Evolutionary conservation across 2,329 filamentous ascomycete species (phyloP).

Genomic region (Raffaelea arxii): DNA sequence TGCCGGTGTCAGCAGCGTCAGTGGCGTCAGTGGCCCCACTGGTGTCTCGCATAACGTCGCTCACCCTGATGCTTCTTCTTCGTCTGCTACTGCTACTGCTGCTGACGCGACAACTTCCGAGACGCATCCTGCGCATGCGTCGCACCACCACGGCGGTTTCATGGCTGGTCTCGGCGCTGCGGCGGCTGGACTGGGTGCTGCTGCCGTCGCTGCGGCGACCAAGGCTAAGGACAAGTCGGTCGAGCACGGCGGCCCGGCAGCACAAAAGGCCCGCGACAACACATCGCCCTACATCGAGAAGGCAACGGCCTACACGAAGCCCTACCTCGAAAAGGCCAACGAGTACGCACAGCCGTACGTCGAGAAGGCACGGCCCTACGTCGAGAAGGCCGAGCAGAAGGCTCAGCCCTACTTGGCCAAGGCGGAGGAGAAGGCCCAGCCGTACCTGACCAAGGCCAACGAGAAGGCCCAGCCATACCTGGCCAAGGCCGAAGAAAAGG

Average conservation of each 20-base stretch:
- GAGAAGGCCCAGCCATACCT: too few relatives aligned
- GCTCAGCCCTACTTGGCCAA: too few relatives aligned
- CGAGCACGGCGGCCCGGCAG: constrained; percentile 12
- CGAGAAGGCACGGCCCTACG: neutral
- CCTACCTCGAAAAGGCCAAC: neutral
- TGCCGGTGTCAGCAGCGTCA: too few relatives aligned
- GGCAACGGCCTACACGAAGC: neutral
- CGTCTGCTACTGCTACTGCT: constrained; percentile 36
- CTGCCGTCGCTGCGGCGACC: constrained; percentile 17
- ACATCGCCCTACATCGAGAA: too few relatives aligned
- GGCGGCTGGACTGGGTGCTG: constrained; percentile 25
- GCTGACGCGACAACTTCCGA: constrained; percentile 24
- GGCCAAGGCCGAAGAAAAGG: too few relatives aligned
- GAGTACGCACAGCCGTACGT: too few relatives aligned
- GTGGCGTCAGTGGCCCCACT: too few relatives aligned
- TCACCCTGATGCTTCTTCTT: constrained; percentile 41
- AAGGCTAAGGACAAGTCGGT: constrained; percentile 28
- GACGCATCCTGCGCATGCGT: neutral
- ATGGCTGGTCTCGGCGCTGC: constrained; percentile 22
- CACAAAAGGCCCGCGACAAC: neutral
- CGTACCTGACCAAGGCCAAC: too few relatives aligned
- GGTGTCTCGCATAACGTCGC: too few relatives aligned
- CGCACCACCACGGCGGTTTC: neutral
- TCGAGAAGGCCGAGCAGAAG: neutral
- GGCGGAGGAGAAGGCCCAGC: constrained; percentile 20